These are phyloP conservation scores for Rhododendron griersonianum DNA, from an alignment of 148 eudicot genomes.

Conservation along the genomic window DNA sequence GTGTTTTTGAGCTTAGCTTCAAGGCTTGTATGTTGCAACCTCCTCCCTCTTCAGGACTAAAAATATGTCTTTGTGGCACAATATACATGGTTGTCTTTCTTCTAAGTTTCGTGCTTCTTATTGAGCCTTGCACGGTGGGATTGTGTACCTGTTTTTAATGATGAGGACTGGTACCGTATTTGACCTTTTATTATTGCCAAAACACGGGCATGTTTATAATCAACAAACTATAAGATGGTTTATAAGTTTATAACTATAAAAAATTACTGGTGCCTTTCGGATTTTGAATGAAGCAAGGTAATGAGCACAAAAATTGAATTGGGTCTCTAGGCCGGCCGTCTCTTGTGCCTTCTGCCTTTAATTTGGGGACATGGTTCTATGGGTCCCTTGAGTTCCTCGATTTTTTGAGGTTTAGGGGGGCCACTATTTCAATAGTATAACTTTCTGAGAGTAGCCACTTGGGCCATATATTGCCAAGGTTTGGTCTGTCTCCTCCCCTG, in stretches of 20 bases:
- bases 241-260: neutral
- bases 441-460: neutral
- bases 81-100: neutral
- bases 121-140: neutral
- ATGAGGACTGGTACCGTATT: neutral
- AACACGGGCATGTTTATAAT: neutral
- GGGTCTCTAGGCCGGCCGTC: neutral
- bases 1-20: conserved; percentile 3
- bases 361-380: neutral
- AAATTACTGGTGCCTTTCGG: neutral
- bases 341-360: neutral
- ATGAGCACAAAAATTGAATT: neutral
- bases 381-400: neutral
- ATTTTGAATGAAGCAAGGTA: neutral
- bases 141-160: neutral
- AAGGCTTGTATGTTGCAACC: neutral
- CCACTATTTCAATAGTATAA: neutral
- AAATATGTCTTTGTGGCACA: neutral
- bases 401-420: neutral
- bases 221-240: neutral
- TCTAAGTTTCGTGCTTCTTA: neutral
- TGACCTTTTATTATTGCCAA: neutral
- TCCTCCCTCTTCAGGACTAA: neutral
- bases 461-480: neutral
- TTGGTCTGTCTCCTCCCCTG: neutral